Evolutionary conservation across 768 basidiomycete species (phyloP), one percentile per base, ranked within the genome.

Genomic region (Tubosaeta sp.): DNA sequence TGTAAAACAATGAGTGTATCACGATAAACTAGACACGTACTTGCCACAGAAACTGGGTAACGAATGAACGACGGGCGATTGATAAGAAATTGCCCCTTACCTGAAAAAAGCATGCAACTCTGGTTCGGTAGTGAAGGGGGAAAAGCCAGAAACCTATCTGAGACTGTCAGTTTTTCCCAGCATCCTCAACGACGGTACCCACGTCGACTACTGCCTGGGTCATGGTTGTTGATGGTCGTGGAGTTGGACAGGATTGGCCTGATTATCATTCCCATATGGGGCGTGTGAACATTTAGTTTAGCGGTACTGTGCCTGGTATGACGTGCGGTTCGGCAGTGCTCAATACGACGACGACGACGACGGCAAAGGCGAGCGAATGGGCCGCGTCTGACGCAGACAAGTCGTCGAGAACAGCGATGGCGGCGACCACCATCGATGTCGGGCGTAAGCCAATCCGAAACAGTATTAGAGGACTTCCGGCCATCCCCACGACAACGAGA

Each of bases 41-140:
- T 82, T 86, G 74, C 94, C 94, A 65, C 93, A 97, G 73, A 95
- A 97, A 3, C 88, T 90, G 50, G 37, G 55, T 8, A 32, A 35
- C 33, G 38, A 25, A 46, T 46, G 48, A 55, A 47, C 17, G 33
- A 52, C 44, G 29, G 50, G 31, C 38, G 47, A 25, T 22, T 22
- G 39, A 25, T 35, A 10, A 47, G 19, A 32, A n/a, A 32, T 46
- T 22, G 37, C 16, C 50, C 39, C 82, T 42, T 74, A 89, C 88
- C 83, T 78, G 75, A 93, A 91, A 72, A 88, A 92, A 56, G 93
- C 85, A 58, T 81, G 72, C 50, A 97, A 76, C 53, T 88, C 81
- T 17, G 74, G 65, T 64, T 88, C 73, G 22, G 80, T 83, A 12
- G 90, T 93, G 37, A 72, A 69, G 2, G 84, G 67, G 6, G 87